Base-by-base conservation (phyloP, 768 basidiomycete genomes). In the Cubamyces lactineus region DNA sequence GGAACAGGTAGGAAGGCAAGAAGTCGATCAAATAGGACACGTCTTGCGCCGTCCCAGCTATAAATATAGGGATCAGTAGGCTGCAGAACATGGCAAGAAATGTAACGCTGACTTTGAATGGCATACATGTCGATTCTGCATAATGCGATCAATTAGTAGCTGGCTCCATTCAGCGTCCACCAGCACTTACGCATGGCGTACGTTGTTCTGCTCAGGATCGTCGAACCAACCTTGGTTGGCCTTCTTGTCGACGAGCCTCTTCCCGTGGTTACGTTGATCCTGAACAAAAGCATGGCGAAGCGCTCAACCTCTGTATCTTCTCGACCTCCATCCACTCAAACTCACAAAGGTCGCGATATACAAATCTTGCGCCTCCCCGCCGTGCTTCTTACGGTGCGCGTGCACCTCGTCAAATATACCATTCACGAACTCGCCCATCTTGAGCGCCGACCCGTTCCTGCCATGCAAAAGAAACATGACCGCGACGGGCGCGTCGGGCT, bases 11-110 rank as follows among this genome's bases (percentile, higher is more conserved):
- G 0, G 85, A 73, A 0, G 88, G 85, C 3, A 96, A 78, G 67
- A 91, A 87, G 70, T 95, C 92, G 54, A 94, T 88, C 60, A 96
- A 72, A 75, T 89, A 87, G 0, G 89, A 88, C 7, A 94, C 82
- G 68, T 96, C 94, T 40, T 81, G 76, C 2, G 86, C 84, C 0
- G 92, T 88, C 1, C 92, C 92, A 9, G 73, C 83, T 83, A 66
- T 1, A 30, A 26, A 5, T 23, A 48, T 24, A 21, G 45, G 45
- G 23, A 17, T 6, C 6, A 41, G 12, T 34, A 1, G 15, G 7
- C 28, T 28, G 28, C 5, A 2, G 39, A 21, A 17, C 9, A 23
- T 41, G 30, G 0, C 21, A 19, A 4, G 15, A 3, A 23, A 24
- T 46, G 13, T 5, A 6, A 16, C 28, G 54, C 43, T 63, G 77